Percentiles rank a stretch among this genome's conserved stretches.
phyloP scores from a whole-genome alignment of 179 eudicot species.

The Gypsophila paniculata region DNA sequence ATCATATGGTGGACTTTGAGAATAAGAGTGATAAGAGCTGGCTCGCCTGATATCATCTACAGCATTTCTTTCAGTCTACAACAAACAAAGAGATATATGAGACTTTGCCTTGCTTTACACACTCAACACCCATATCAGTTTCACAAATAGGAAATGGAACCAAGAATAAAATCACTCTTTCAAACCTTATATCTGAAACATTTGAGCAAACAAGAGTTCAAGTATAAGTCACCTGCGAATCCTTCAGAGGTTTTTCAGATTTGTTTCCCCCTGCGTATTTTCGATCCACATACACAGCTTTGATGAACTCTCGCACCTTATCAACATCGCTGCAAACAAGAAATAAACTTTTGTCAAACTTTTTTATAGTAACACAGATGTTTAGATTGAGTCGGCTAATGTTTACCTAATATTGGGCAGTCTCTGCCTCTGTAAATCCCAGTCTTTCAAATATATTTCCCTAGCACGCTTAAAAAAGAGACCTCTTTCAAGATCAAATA shows the following conservation, averaged over 20 bases:
- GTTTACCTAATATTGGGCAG: constrained; percentile 73
- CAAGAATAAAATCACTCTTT: background rate
- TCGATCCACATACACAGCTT: constrained; percentile 65
- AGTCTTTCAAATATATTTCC: constrained; percentile 67
- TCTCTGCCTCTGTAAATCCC: constrained; percentile 73
- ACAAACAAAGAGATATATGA: constrained; percentile 18
- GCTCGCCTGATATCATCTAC: constrained; percentile 81
- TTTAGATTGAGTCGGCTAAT: constrained; percentile 10
- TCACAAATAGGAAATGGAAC: background rate
- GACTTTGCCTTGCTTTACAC: constrained; percentile 1
- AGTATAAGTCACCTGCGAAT: constrained; percentile 45
- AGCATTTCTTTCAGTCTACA: constrained; percentile 42
- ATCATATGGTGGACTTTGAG: constrained; percentile 96
- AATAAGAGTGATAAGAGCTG: constrained; percentile 87
- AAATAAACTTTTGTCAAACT: constrained; percentile 1
- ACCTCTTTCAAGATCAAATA: constrained; percentile 4
- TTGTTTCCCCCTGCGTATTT: constrained; percentile 55
- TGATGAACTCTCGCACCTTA: constrained; percentile 74
- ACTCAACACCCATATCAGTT: background rate
- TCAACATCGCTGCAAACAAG: constrained; percentile 60
- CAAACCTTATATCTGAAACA: background rate
- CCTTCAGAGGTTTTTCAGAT: constrained; percentile 73
- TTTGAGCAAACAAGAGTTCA: constrained; percentile 10
- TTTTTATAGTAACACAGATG: constrained; percentile 8
- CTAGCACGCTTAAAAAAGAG: constrained; percentile 65